These are phyloP conservation scores for Scutellaria galericulata DNA, from an alignment of 257 asterid genomes.

Conservation along the genomic window DNA sequence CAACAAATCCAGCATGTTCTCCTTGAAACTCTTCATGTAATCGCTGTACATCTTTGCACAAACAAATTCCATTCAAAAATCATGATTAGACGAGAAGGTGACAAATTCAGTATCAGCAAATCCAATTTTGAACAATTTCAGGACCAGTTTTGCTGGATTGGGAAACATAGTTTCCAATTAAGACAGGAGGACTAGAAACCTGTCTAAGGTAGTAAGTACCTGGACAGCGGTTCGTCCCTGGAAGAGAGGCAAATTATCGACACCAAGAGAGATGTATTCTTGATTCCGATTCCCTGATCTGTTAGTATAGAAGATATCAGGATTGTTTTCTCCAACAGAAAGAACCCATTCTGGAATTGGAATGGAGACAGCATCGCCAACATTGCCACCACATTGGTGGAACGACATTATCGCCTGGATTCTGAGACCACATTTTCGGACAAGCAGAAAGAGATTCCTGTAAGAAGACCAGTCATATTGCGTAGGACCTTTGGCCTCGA, in stretches of 20 bases:
- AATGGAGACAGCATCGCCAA: conserved; percentile 70
- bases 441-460: conserved; percentile 57
- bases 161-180: too few relatives aligned
- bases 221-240: conserved; percentile 72
- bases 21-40: conserved; percentile 77
- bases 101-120: too few relatives aligned
- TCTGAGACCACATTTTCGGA: conserved; percentile 56
- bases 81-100: not conserved
- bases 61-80: not conserved
- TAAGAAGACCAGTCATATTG: conserved; percentile 77
- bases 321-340: conserved; percentile 48
- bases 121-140: too few relatives aligned
- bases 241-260: conserved; percentile 67
- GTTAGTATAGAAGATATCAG: conserved; percentile 72
- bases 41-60: conserved; percentile 67
- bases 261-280: conserved; percentile 76
- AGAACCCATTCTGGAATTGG: conserved; percentile 79
- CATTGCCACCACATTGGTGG: conserved; percentile 89
- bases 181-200: too few relatives aligned
- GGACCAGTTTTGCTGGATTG: too few relatives aligned
- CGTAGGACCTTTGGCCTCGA: conserved; percentile 65
- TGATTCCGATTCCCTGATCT: conserved; percentile 53
- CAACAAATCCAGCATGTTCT: conserved; percentile 60
- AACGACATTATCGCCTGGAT: conserved; percentile 87
- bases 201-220: conserved; percentile 41